Conservation (phyloP, 2,329 filamentous ascomycete genomes). For the Sarocladium brachiariae region DNA sequence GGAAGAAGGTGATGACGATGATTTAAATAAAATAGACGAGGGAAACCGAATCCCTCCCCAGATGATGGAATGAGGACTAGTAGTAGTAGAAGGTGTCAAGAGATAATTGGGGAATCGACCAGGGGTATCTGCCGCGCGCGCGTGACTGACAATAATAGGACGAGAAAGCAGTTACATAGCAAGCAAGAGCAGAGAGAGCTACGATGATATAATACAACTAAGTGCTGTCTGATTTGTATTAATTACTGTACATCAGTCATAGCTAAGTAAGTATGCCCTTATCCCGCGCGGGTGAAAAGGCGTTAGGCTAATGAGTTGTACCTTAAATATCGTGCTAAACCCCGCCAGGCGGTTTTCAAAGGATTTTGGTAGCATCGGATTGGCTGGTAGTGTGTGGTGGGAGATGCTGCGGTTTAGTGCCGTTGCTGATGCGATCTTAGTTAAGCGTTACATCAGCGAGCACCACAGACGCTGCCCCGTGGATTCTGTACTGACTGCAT, state of each 20-base stretch:
- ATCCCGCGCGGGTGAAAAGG: not conserved
- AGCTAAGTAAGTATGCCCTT: too few relatives aligned
- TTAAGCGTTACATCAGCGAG: constrained; percentile 8
- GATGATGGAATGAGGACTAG: too few relatives aligned
- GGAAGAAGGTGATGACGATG: constrained; percentile 2
- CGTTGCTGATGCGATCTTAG: not conserved
- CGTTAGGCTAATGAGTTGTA: not conserved
- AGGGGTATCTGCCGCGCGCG: constrained; percentile 4
- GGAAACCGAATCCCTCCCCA: too few relatives aligned
- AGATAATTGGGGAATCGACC: not conserved
- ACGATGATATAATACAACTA: too few relatives aligned
- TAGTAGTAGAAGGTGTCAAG: too few relatives aligned
- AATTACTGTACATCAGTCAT: too few relatives aligned
- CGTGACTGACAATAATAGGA: not conserved
- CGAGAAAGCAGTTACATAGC: constrained; percentile 4
- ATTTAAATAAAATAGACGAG: not conserved
- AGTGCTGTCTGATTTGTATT: too few relatives aligned
- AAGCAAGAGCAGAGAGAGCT: not conserved
- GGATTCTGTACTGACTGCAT: too few relatives aligned
- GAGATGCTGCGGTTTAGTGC: not conserved
- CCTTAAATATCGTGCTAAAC: not conserved
- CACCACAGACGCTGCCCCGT: too few relatives aligned
- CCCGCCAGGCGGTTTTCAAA: too few relatives aligned
- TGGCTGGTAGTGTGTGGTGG: not conserved
- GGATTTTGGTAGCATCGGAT: too few relatives aligned